These are phyloP conservation scores for Pseudoturritis turrita DNA, from an alignment of 345 rosid genomes.

Conservation along the genomic window DNA sequence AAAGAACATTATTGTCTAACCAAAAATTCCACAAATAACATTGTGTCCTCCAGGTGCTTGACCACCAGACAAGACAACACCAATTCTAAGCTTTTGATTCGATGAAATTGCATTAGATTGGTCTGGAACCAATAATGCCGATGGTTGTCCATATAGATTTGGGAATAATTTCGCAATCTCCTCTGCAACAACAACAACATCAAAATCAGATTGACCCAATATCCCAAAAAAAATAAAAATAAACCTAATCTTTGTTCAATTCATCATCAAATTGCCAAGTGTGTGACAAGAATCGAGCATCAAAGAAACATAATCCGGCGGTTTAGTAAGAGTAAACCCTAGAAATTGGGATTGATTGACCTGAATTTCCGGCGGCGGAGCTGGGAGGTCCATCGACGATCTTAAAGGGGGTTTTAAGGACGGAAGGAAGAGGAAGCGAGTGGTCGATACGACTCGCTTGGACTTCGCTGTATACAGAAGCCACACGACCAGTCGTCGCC, in stretches of 20 bases:
- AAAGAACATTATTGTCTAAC: slow-evolving; percentile 32
- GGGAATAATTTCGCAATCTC: slow-evolving; percentile 90
- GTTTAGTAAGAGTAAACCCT: not conserved
- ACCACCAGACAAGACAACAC: slow-evolving; percentile 95
- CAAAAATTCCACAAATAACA: slow-evolving; percentile 87
- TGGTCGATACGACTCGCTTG: slow-evolving; percentile 77
- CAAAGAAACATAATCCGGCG: not conserved
- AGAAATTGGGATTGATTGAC: slow-evolving; percentile 25
- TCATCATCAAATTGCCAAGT: not conserved
- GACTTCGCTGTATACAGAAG: slow-evolving; percentile 80
- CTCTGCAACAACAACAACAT: slow-evolving; percentile 34
- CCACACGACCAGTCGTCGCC: slow-evolving; percentile 32
- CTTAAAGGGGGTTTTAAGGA: slow-evolving; percentile 55
- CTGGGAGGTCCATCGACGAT: slow-evolving; percentile 81
- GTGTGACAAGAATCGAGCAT: not conserved
- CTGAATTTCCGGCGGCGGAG: slow-evolving; percentile 90
- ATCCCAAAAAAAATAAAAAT: not conserved
- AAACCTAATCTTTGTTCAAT: too few relatives aligned
- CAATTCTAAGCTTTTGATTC: slow-evolving; percentile 62
- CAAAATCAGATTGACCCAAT: not conserved
- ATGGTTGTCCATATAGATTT: slow-evolving; percentile 74
- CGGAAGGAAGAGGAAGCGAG: slow-evolving; percentile 80
- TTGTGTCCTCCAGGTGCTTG: slow-evolving; percentile 99
- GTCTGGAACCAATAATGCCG: slow-evolving; percentile 57
- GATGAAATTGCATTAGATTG: slow-evolving; percentile 17